Percentiles rank a stretch among this genome's conserved stretches.
phyloP scores from a whole-genome alignment of 495 filamentous ascomycete species.

The Xylaria bambusicola region DNA sequence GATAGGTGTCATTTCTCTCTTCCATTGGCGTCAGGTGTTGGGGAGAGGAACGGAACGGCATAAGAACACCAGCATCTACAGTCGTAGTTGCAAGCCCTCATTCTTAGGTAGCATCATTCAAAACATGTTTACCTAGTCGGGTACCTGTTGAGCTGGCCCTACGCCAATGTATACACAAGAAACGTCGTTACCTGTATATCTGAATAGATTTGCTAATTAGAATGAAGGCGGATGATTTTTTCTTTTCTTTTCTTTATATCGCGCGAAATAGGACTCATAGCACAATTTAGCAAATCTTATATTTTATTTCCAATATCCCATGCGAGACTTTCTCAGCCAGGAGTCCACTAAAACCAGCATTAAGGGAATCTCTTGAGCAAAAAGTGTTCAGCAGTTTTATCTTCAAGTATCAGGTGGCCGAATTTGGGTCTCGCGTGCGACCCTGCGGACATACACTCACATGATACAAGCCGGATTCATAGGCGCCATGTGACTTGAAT shows the following conservation, averaged over 20 bases:
- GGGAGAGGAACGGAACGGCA: background rate
- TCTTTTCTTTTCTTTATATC: too few species aligned
- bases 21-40: constrained; percentile 15
- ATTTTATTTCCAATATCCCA: background rate
- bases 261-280: background rate
- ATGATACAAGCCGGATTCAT: too few species aligned
- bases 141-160: too few species aligned
- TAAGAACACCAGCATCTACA: constrained; percentile 2
- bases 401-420: too few species aligned
- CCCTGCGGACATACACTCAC: too few species aligned
- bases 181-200: background rate
- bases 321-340: background rate
- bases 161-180: background rate
- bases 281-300: background rate
- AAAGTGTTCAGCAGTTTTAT: too few species aligned
- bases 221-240: background rate
- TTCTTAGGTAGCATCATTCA: constrained; percentile 20
- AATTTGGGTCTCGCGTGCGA: too few species aligned
- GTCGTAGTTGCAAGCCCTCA: constrained; percentile 14
- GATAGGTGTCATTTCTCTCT: constrained; percentile 12
- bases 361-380: too few species aligned
- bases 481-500: too few species aligned
- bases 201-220: background rate
- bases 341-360: too few species aligned
- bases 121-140: background rate